These are phyloP conservation scores for Dactylonectria estremocensis DNA, from an alignment of 2,329 filamentous ascomycete species.

Conservation along the genomic window DNA sequence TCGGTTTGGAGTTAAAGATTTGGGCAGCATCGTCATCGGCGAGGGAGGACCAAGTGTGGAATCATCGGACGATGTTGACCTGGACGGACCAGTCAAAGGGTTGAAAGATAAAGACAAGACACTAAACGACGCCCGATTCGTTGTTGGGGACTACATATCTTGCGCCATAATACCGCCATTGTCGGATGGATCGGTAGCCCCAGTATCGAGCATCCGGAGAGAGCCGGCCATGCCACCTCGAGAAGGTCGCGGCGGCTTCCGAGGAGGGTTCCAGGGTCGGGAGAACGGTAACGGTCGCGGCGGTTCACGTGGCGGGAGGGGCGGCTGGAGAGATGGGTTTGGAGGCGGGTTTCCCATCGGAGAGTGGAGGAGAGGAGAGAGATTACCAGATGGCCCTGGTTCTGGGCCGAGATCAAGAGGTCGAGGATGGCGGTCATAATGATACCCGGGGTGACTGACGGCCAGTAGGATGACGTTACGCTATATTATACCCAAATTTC, in stretches of 20 bases:
- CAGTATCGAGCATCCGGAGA: conserved; percentile 61
- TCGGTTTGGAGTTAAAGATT: conserved; percentile 82
- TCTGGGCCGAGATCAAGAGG: conserved; percentile 46
- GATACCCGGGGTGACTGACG: conserved; percentile 7
- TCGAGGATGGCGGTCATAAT: conserved; percentile 49
- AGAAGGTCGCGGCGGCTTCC: conserved; percentile 44
- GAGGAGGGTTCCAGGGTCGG: conserved; percentile 44
- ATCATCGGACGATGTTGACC: conserved; percentile 57
- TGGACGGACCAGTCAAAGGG: conserved; percentile 50
- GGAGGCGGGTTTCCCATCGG: conserved; percentile 63
- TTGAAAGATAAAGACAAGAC: conserved; percentile 79
- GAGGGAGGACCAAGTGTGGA: conserved; percentile 64
- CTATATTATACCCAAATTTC: conserved; percentile 49
- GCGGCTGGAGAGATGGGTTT: conserved; percentile 57
- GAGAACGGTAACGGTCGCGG: conserved; percentile 52
- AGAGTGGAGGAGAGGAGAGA: conserved; percentile 78
- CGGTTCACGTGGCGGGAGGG: conserved; percentile 55
- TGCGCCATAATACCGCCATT: conserved; percentile 85
- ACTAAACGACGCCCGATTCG: conserved; percentile 82
- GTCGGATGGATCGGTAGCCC: conserved; percentile 80
- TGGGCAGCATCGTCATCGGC: conserved; percentile 88
- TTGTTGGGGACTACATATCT: conserved; percentile 90
- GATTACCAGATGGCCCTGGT: conserved; percentile 67
- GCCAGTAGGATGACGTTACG: conserved; percentile 31
- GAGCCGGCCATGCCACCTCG: conserved; percentile 41